Conservation (phyloP, 768 basidiomycete species). For the Candolleomyces eurysporus region DNA sequence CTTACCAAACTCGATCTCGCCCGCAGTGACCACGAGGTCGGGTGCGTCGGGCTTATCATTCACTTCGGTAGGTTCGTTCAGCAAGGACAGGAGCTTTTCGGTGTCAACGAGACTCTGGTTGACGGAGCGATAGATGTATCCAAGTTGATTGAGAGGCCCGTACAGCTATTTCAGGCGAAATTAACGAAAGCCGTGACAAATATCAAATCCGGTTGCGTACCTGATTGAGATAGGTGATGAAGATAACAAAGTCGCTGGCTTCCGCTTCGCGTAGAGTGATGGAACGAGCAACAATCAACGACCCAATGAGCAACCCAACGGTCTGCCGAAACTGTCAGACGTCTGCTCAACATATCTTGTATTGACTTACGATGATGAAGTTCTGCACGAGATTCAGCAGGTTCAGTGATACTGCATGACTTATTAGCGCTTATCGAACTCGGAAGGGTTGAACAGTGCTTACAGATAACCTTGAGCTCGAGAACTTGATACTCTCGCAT, state of each 20-base stretch:
- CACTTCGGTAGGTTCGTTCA: conserved; percentile 82
- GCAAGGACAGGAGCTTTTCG: conserved; percentile 76
- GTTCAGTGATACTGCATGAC: conserved; percentile 58
- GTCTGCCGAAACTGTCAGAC: conserved; percentile 40
- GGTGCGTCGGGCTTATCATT: conserved; percentile 76
- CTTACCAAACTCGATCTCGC: conserved; percentile 87
- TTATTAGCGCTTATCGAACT: conserved; percentile 5
- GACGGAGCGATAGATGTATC: conserved; percentile 74
- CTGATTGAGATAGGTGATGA: conserved; percentile 81
- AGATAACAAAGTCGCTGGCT: conserved; percentile 70
- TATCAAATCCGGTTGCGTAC: conserved; percentile 30
- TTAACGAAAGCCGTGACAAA: not conserved
- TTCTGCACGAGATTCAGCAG: conserved; percentile 78
- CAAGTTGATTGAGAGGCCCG: conserved; percentile 73
- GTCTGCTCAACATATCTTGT: not conserved
- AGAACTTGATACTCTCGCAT: conserved; percentile 70
- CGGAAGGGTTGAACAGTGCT: conserved; percentile 21
- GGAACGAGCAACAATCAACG: conserved; percentile 71
- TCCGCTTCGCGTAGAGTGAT: conserved; percentile 53
- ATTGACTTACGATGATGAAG: conserved; percentile 64
- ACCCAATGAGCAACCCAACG: conserved; percentile 77
- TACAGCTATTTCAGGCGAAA: conserved; percentile 48
- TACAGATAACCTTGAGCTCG: conserved; percentile 74
- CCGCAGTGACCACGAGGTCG: conserved; percentile 66
- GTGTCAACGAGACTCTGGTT: conserved; percentile 79